These are phyloP conservation scores for Fagus sylvatica DNA, from an alignment of 306 rosid genomes.

Conservation along the genomic window DNA sequence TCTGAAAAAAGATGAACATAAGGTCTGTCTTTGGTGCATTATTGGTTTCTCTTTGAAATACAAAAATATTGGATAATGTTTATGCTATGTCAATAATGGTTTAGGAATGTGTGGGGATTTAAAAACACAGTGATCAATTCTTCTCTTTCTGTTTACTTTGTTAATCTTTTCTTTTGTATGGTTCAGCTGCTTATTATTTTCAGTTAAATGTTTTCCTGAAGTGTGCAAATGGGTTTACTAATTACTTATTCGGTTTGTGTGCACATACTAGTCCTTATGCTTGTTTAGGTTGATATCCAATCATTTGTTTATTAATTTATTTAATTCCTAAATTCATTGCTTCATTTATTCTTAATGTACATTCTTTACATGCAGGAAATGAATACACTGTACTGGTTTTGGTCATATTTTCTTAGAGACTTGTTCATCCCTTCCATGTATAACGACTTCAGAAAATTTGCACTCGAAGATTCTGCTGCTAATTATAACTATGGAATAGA, in stretches of 20 bases:
- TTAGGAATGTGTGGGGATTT: too few species aligned
- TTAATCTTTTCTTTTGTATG: neutral
- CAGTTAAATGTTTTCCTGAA: neutral
- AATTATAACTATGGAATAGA: conserved; percentile 91
- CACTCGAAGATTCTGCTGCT: conserved; percentile 86
- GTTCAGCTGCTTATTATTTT: neutral
- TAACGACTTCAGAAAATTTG: conserved; percentile 76
- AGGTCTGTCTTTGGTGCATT: neutral
- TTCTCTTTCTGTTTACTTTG: neutral
- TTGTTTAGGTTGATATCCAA: neutral
- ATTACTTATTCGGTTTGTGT: neutral
- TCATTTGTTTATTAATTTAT: neutral
- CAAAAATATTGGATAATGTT: neutral
- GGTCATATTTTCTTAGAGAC: conserved; percentile 88
- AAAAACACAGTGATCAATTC: neutral
- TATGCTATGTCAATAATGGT: neutral
- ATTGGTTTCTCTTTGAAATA: neutral
- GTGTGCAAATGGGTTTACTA: neutral
- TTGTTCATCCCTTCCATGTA: conserved; percentile 80
- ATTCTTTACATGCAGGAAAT: conserved; percentile 69
- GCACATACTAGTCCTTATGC: neutral
- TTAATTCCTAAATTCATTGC: neutral
- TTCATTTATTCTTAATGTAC: neutral
- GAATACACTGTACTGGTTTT: conserved; percentile 89
- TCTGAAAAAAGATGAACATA: too few species aligned